Base-by-base conservation (phyloP, 352 stramenopile species). In the Phytopythium ostracodes region DNA sequence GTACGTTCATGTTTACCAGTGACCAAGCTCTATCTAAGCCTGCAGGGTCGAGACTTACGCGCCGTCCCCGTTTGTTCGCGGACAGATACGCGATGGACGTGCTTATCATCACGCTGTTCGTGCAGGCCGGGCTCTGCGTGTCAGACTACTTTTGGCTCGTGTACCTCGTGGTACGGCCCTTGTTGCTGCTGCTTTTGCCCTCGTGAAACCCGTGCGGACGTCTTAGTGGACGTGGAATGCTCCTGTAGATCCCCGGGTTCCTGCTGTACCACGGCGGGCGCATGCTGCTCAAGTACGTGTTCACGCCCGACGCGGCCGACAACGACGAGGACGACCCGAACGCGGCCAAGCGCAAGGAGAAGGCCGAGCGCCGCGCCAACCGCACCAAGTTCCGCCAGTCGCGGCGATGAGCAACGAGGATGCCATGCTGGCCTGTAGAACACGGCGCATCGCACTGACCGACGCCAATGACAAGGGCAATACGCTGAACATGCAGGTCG, bases 91-190 rank as follows among this genome's bases (percentile, higher is more conserved):
- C 83, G 17, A 94, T 96, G 82, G 87, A 96, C 65, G 76, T 96
- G 49, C 63, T 96, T 51, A 68, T 94, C 62, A 61, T 96, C 56
- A 93, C 84, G 56, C 72, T 96, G 29, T 81, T 90, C 50, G 86
- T 92, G 60, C 84, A 96, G 51, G 67, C 74, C 0, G 87, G 87
- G 18, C 70, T 91, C 25, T 58, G 92, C 57, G 65, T 94, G 57
- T 93, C 85, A 20, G 84, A 88, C 71, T 96, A 94, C 79, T 96
- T 94, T 60, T 96, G 87, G 87, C 77, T 91, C 62, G 60, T 87
- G 29, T 93, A 87, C 67, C 73, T 96, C 46, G 77, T 81, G 40
- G 78, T 90, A 77, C 52, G 74, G 12, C 20, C 5, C 25, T 36
- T 15, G 5, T 25, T 15, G n/a, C 5, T 47, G 42, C 4, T 47